Evolutionary conservation across 805 yeast genomes (phyloP), one percentile per base, ranked within the genome.

Genomic region (Tetrapisispora fleetii): DNA sequence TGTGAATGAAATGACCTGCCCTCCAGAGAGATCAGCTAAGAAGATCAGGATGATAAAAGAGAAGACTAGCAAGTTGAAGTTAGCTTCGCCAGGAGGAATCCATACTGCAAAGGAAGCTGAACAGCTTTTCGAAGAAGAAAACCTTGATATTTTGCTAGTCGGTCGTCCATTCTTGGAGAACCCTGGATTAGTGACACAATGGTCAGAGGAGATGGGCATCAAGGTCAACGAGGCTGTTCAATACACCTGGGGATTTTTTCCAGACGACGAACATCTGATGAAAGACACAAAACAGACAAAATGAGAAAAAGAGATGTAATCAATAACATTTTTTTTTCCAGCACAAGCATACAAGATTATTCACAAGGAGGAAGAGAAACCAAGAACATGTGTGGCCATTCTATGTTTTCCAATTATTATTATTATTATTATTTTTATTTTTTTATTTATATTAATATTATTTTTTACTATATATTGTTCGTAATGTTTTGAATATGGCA

Each of bases 171-270:
- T 76, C 53, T 60, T 79, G 51, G 69, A 65, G 50, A 68, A 74
- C 52, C 81, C 83, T 3, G 75, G 73, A n/a, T 66, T 76, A 37
- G 77, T 68, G 7, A 71, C 73, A 63, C 55, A 59, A 6, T 74
- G 76, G 69, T 85, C 83, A 2, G 73, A 73, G 39, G 70, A 75
- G 37, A 63, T 77, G 42, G 74, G 65, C 3, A 71, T 77, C 27
- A 54, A 64, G 45, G 52, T 74, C 5, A 61, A 70, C 50, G 67
- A 70, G 54, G 64, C 77, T 0, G 53, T 50, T 42, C 67, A 68
- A 39, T 64, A 65, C 40, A 54, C 54, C 21, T 64, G 70, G 69
- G 63, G 63, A 17, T 60, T 53, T 42, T 52, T 55, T 47, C 57
- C 57, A 24, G 48, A 37, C 18, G 24, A 40, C 18, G 35, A 16